A percentile compares a stretch with the other conserved stretches of the same genome.
Conservation (phyloP, 192 early-diverging fungal genomes). For the Podila epicladia region DNA sequence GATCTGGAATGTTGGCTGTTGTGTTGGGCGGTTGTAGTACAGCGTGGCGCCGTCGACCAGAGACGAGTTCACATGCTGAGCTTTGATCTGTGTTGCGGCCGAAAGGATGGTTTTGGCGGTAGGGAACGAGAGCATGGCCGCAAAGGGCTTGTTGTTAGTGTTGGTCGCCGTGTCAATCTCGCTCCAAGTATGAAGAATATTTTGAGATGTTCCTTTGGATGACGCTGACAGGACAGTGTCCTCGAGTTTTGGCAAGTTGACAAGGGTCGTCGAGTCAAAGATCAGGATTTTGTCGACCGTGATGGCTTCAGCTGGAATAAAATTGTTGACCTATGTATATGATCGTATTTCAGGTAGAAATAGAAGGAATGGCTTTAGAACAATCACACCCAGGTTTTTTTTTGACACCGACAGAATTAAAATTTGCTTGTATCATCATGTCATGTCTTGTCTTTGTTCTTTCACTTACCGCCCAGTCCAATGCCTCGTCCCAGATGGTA, state of each 20-base stretch:
- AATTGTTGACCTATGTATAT: constrained; percentile 25
- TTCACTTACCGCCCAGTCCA: constrained; percentile 48
- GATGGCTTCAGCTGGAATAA: constrained; percentile 28
- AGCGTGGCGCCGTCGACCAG: constrained; percentile 6
- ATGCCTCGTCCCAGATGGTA: constrained; percentile 31
- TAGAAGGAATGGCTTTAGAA: neutral
- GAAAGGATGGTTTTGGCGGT: constrained; percentile 25
- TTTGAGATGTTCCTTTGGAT: neutral
- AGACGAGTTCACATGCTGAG: constrained; percentile 17
- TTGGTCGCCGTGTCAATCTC: neutral
- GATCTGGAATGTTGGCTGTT: constrained; percentile 29
- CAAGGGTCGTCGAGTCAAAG: constrained; percentile 39
- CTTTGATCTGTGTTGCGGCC: constrained; percentile 12
- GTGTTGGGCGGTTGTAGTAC: constrained; percentile 27
- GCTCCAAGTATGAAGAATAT: constrained; percentile 28
- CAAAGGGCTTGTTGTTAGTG: constrained; percentile 27
- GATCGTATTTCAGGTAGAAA: neutral
- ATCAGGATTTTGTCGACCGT: constrained; percentile 33
- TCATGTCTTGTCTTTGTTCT: neutral
- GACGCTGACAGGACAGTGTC: neutral
- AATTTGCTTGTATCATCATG: neutral
- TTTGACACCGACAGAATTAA: neutral
- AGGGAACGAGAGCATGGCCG: constrained; percentile 56
- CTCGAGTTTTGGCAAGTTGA: constrained; percentile 36
- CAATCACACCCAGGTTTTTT: neutral